Base-by-base conservation (phyloP, 495 filamentous ascomycete genomes). In the Aspergillus carlsbadensis region DNA sequence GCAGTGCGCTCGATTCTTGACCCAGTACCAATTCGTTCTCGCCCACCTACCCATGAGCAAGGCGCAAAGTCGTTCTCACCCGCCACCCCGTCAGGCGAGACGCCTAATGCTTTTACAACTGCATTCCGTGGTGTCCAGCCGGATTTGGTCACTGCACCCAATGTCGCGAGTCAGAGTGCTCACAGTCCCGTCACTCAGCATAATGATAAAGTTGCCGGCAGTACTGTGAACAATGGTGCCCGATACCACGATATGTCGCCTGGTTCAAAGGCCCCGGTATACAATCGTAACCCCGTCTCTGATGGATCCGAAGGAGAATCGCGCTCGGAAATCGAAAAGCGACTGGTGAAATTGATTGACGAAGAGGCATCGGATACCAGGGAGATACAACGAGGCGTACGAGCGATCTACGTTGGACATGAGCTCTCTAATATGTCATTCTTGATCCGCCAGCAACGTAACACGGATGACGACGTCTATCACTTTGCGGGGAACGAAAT, bases 351-450 rank as follows among this genome's bases (percentile, higher is more conserved):
- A 56, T 57, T 78, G 24, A 76, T 78, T 39, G 75, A 78, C 46
- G 74, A 75, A 37, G 74, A 77, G 56, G 73, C 77, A 13, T 68
- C 69, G 8, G 72, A 70, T 24, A 62, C 63, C 45, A 60, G 74
- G 24, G 74, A 76, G 49, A 78, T 78, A 10, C 74, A 75, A 53
- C 58, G 74, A 47, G 76, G 74, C 13, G 76, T 78, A 24, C 71
- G 76, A 29, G 76, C 74, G 14, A 76, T 78, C 31, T 81, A 78
- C 44, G 73, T 81, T 10, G 78, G 78, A 11, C 77, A 76, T 61
- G 73, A 77, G 53, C 70, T 72, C 31, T 81, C 78, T 4, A 81
- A 81, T 45, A 75, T 81, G 71, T 78, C 76, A n/a, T 78, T 77
- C 45, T 60, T 81, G 56, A 76, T 81, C 40, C 73, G 74, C 50